Conservation (phyloP, 208 protist genomes). For the Crithidia thermophila region DNA sequence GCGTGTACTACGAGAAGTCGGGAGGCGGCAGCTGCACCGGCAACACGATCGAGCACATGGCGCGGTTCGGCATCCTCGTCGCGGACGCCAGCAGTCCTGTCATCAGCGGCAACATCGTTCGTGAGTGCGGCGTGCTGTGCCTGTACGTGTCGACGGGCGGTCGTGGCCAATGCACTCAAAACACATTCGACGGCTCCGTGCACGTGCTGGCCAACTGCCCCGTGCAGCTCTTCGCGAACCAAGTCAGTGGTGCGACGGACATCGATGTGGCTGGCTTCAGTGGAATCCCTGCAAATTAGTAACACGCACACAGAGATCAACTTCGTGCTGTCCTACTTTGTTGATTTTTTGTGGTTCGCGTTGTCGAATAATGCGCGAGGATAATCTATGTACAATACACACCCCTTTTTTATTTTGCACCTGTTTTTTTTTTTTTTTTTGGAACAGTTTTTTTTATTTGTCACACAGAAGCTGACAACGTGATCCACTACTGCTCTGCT, state of each 20-base stretch:
- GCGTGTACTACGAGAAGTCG: slow-evolving; percentile 64
- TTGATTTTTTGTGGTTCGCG: neutral
- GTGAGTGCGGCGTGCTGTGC: slow-evolving; percentile 79
- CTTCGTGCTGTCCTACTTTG: neutral
- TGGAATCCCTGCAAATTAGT: neutral
- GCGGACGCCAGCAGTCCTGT: slow-evolving; percentile 70
- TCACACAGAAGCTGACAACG: neutral
- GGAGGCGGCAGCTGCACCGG: slow-evolving; percentile 57
- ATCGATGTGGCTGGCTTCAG: slow-evolving; percentile 36
- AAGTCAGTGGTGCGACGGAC: slow-evolving; percentile 57
- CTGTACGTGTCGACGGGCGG: slow-evolving; percentile 68
- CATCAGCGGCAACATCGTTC: slow-evolving; percentile 65
- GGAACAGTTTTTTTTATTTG: neutral
- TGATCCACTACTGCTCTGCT: too few species aligned
- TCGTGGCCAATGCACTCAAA: slow-evolving; percentile 68
- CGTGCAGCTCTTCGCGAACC: slow-evolving; percentile 70
- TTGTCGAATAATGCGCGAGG: too few species aligned
- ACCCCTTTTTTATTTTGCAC: neutral
- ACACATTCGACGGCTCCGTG: slow-evolving; percentile 81
- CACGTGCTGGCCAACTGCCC: slow-evolving; percentile 57
- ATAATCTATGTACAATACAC: slow-evolving; percentile 1
- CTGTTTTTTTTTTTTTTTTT: slow-evolving; percentile 4
- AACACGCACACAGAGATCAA: slow-evolving; percentile 1
- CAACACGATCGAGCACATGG: slow-evolving; percentile 84
- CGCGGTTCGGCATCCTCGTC: slow-evolving; percentile 81